Evolutionary conservation across 176 grass and related monocot species (phyloP).

Genomic region (Coix lacrymajobi): DNA sequence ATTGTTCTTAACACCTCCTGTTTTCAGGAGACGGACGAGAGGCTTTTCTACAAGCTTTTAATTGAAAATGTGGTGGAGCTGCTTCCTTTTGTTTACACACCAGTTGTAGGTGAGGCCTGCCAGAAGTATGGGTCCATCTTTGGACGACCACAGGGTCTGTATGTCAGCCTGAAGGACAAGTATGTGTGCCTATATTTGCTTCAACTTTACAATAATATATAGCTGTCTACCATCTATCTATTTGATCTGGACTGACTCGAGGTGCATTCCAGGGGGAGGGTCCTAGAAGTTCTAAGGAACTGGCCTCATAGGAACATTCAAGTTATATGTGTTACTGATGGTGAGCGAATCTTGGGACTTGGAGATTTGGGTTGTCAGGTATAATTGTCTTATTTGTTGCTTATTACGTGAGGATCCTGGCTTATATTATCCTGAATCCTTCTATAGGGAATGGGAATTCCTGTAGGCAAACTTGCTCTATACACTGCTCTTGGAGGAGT

Average conservation of each 20-base stretch:
- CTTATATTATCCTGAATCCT: slow-evolving; percentile 40
- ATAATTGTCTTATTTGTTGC: slow-evolving; percentile 31
- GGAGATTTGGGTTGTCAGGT: slow-evolving; percentile 99
- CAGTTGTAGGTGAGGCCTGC: slow-evolving; percentile 97
- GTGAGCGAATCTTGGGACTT: slow-evolving; percentile 95
- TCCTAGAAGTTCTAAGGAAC: slow-evolving; percentile 93
- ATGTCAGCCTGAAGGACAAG: slow-evolving; percentile 98
- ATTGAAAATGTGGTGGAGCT: slow-evolving; percentile 99
- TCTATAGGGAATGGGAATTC: slow-evolving; percentile 98
- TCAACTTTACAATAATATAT: neutral
- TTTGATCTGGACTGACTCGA: slow-evolving; percentile 7
- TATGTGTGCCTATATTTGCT: slow-evolving; percentile 33
- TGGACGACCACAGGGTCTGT: slow-evolving; percentile 79
- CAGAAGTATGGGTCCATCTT: slow-evolving; percentile 99
- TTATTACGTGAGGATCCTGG: slow-evolving; percentile 1
- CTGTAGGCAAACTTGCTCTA: slow-evolving; percentile 95
- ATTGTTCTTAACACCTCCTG: neutral
- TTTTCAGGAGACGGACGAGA: slow-evolving; percentile 82
- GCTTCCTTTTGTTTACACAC: slow-evolving; percentile 93
- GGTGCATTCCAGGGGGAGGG: slow-evolving; percentile 61
- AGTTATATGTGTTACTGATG: slow-evolving; percentile 97
- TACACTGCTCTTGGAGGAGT: slow-evolving; percentile 97
- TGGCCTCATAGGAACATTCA: slow-evolving; percentile 95
- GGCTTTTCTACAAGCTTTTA: slow-evolving; percentile 95
- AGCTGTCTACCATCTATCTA: neutral